Evolutionary conservation across 2,329 filamentous ascomycete species (phyloP), one percentile per base, ranked within the genome.

Genomic region (Beauveria caledonica): DNA sequence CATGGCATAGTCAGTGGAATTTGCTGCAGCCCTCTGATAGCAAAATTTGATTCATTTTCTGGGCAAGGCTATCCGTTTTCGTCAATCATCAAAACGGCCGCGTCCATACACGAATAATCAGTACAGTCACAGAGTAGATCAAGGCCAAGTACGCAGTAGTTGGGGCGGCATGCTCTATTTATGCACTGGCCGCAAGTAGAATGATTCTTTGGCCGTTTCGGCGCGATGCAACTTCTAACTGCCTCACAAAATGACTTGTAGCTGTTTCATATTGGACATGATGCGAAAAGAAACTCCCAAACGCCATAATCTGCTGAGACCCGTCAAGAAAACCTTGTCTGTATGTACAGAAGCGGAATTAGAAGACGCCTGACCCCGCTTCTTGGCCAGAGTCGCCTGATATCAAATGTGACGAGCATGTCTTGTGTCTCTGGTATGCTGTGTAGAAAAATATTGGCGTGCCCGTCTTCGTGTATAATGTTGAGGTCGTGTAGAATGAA

Each of bases 281-380:
- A 62, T 52, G 5, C 62, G 45, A 51, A 61, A 52, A 61, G 58
- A 61, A 65, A 70, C 68, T 65, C 68, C 69, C 48, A 64, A 67
- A 70, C 69, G 68, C 69, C 69, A 29, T 46, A 48, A 49, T 59
- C 40, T 59, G 39, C 57, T 52, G 49, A 59, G 45, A 53, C 48
- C 39, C 57, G 44, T 45, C 10, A 52, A 6, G 40, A 13, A 53
- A 59, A 46, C 19, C 48, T 52, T 52, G 11, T 39, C 46, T 53
- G 48, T 59, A 59, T 59, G 48, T 59, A 59, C 57, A 53, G 48
- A 59, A 59, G 57, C 57, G 48, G 48, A 52, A 59, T 59, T 59
- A 59, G 19, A 23, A 25, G 48, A 53, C 48, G 57, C 23, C 48
- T 44, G 57, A 52, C 57, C 57, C 57, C 57, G 57, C 57, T 53